phyloP scores from a whole-genome alignment of 805 yeast genomes.

The Yarrowia osloensis region DNA sequence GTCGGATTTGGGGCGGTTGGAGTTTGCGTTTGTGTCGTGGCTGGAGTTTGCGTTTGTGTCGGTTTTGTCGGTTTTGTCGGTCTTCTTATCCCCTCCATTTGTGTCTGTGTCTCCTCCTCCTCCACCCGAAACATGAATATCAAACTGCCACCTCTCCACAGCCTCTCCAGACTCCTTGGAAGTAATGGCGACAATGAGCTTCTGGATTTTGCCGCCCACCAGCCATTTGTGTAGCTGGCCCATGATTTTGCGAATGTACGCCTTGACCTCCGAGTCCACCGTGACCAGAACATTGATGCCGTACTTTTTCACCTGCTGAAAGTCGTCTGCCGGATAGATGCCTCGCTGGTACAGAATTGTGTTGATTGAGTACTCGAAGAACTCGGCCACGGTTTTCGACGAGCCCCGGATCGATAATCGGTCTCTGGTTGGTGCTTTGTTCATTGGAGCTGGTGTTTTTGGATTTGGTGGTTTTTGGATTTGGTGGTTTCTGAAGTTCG shows the following conservation, averaged over 20 bases:
- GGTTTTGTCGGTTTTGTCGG: no score
- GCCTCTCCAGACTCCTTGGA: slow-evolving; percentile 65
- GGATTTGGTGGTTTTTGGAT: no score
- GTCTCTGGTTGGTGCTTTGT: slow-evolving; percentile 45
- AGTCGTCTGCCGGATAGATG: slow-evolving; percentile 85
- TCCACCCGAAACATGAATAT: slow-evolving; percentile 49
- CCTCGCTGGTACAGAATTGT: slow-evolving; percentile 86
- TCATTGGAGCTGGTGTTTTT: no score
- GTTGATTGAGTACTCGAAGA: slow-evolving; percentile 79
- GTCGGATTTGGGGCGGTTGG: slow-evolving; percentile 43
- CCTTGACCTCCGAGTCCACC: slow-evolving; percentile 71
- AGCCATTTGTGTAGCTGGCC: slow-evolving; percentile 74
- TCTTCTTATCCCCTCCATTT: no score
- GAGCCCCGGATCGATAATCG: slow-evolving; percentile 73
- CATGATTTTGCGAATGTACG: slow-evolving; percentile 67
- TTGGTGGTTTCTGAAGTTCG: no score
- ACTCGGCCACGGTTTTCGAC: slow-evolving; percentile 75
- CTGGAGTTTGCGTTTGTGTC: background rate
- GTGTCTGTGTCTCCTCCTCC: no score
- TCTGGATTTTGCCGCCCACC: slow-evolving; percentile 63
- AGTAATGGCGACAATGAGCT: slow-evolving; percentile 71
- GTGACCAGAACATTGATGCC: slow-evolving; percentile 73
- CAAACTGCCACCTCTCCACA: slow-evolving; percentile 87
- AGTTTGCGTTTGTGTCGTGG: background rate
- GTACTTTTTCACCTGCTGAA: slow-evolving; percentile 73